These are phyloP conservation scores for Colletotrichum salicis DNA, from an alignment of 2,329 filamentous ascomycete species.

Conservation along the genomic window DNA sequence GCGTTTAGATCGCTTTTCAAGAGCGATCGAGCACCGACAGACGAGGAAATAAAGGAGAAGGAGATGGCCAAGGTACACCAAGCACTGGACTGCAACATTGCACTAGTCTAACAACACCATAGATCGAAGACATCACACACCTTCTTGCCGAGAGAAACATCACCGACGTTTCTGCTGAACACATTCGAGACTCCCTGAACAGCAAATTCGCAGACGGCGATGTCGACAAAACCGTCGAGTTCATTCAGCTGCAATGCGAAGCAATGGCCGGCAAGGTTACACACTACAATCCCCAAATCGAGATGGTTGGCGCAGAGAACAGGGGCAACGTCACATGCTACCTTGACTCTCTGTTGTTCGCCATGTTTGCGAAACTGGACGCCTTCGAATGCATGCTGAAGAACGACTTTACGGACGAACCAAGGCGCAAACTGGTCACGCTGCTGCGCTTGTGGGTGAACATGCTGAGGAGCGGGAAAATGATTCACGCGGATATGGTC, in stretches of 20 bases:
- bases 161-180: constrained; percentile 64
- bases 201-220: constrained; percentile 76
- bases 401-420: constrained; percentile 78
- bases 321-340: constrained; percentile 91
- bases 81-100: constrained; percentile 27
- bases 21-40: constrained; percentile 67
- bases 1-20: constrained; percentile 73
- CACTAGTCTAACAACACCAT: constrained; percentile 16
- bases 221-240: constrained; percentile 77
- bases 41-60: constrained; percentile 64
- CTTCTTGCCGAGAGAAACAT: constrained; percentile 54
- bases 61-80: constrained; percentile 52
- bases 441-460: constrained; percentile 93
- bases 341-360: constrained; percentile 88
- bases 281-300: constrained; percentile 76
- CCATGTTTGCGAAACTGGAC: constrained; percentile 92
- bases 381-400: constrained; percentile 95
- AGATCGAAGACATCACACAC: constrained; percentile 48
- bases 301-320: constrained; percentile 88
- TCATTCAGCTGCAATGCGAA: constrained; percentile 82
- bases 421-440: constrained; percentile 77
- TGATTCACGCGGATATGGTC: constrained; percentile 88
- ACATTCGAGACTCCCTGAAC: constrained; percentile 65
- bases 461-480: constrained; percentile 82
- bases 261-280: constrained; percentile 83